These are phyloP conservation scores for Aspergillus neotritici DNA, from an alignment of 2,329 filamentous ascomycete genomes.

Conservation along the genomic window DNA sequence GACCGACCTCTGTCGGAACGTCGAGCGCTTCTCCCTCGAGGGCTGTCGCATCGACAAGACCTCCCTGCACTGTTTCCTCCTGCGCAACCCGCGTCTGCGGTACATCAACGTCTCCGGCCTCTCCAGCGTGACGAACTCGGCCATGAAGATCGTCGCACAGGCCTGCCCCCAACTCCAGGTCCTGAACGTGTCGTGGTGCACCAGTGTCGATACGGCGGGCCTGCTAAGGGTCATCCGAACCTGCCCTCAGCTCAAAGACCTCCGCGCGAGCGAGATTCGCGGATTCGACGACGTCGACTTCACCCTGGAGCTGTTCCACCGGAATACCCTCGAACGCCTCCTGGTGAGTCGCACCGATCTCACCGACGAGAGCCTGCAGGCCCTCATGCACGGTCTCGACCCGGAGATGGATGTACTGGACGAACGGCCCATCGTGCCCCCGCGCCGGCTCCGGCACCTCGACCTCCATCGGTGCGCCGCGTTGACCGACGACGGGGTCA, in stretches of 20 bases:
- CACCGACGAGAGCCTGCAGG: conserved; percentile 65
- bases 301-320: conserved; percentile 67
- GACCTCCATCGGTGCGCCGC: conserved; percentile 74
- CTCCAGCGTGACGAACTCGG: conserved; percentile 66
- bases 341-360: conserved; percentile 72
- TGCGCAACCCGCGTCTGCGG: conserved; percentile 72
- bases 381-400: conserved; percentile 68
- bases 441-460: conserved; percentile 73
- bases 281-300: conserved; percentile 72
- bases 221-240: conserved; percentile 65
- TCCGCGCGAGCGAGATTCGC: conserved; percentile 73
- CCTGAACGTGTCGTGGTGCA: conserved; percentile 91
- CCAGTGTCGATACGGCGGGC: conserved; percentile 72
- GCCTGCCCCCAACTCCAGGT: conserved; percentile 76
- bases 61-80: conserved; percentile 69
- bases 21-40: conserved; percentile 82
- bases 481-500: conserved; percentile 68
- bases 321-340: conserved; percentile 77
- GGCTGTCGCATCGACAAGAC: conserved; percentile 80
- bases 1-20: conserved; percentile 76
- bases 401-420: conserved; percentile 78
- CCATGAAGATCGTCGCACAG: conserved; percentile 78
- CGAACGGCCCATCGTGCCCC: conserved; percentile 66
- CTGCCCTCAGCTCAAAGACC: conserved; percentile 68
- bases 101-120: conserved; percentile 83